Conservation (phyloP, 352 stramenopile species). For the Globisporangium camurandrum region DNA sequence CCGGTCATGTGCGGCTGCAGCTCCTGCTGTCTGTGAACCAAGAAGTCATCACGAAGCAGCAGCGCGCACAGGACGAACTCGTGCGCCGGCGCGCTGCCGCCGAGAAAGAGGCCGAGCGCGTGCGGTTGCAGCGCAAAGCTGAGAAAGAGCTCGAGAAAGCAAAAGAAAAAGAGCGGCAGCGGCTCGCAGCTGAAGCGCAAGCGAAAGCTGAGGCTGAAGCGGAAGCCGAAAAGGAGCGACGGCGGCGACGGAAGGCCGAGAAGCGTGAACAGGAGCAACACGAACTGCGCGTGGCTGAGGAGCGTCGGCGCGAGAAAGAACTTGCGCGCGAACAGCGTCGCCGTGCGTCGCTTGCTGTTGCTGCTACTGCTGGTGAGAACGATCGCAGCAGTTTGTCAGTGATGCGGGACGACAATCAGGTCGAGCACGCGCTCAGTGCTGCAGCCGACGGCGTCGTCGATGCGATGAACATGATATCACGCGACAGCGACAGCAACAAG, state of each 20-base stretch:
- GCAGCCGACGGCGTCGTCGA: slow-evolving; percentile 1
- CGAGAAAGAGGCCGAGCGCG: slow-evolving; percentile 7
- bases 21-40: slow-evolving; percentile 28
- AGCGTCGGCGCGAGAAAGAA: slow-evolving; percentile 3
- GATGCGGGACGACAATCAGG: too few species aligned
- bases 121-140: slow-evolving; percentile 3
- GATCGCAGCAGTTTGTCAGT: too few species aligned
- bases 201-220: too few species aligned
- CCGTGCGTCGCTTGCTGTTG: background rate
- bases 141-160: too few species aligned
- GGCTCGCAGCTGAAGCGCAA: slow-evolving; percentile 4
- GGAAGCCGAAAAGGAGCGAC: slow-evolving; percentile 6
- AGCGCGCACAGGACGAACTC: slow-evolving; percentile 13
- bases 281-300: too few species aligned
- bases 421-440: too few species aligned
- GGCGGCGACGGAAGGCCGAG: slow-evolving; percentile 5
- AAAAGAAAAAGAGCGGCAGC: slow-evolving; percentile 8
- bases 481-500: slow-evolving; percentile 8
- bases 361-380: slow-evolving; percentile 13
- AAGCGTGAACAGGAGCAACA: slow-evolving; percentile 9
- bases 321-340: background rate
- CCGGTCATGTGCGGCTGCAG: slow-evolving; percentile 50
- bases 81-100: background rate
- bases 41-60: background rate
- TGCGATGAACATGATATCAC: slow-evolving; percentile 1